Percentiles rank a stretch among this genome's conserved stretches.
phyloP scores from a whole-genome alignment of 108 stramenopile species.

The Stephanodiscus triporus region DNA sequence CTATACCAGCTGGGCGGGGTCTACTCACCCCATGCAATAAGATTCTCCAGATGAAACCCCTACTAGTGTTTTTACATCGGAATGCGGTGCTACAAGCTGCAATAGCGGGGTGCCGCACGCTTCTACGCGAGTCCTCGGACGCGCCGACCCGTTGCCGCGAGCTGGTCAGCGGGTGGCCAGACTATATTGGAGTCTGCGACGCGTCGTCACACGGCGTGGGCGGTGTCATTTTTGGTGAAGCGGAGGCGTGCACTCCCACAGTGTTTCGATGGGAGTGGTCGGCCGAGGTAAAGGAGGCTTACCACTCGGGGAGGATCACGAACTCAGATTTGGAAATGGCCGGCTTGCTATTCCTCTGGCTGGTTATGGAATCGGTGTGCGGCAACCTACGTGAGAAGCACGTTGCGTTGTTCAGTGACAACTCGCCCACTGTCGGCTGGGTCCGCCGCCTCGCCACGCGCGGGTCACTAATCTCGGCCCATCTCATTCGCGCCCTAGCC shows the following conservation, averaged over 20 bases:
- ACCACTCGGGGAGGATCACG: not conserved
- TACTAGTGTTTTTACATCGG: not conserved
- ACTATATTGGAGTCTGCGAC: slow-evolving; percentile 6
- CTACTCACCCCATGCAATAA: slow-evolving; percentile 4
- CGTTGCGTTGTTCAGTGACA: slow-evolving; percentile 5
- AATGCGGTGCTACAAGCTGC: not conserved
- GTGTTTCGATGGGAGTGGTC: slow-evolving; percentile 5
- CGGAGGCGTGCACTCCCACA: not conserved
- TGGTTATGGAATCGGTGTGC: slow-evolving; percentile 5
- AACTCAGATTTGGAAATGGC: slow-evolving; percentile 14
- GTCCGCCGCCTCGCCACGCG: not conserved
- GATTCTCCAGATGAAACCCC: not conserved
- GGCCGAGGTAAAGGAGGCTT: not conserved
- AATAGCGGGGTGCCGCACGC: not conserved
- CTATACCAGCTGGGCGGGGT: not conserved
- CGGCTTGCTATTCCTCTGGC: slow-evolving; percentile 3
- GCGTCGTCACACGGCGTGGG: slow-evolving; percentile 2
- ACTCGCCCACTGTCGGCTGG: slow-evolving; percentile 1
- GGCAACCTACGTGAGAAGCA: not conserved
- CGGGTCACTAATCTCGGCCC: not conserved
- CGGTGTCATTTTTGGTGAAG: slow-evolving; percentile 1
- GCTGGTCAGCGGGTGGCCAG: slow-evolving; percentile 28
- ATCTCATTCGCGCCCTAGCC: not conserved
- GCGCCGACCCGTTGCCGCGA: not conserved
- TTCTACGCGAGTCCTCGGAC: not conserved